Percentiles rank a stretch among this genome's conserved stretches.
Conservation (phyloP, 805 yeast genomes). For the Zygoascus bituminiphila region DNA sequence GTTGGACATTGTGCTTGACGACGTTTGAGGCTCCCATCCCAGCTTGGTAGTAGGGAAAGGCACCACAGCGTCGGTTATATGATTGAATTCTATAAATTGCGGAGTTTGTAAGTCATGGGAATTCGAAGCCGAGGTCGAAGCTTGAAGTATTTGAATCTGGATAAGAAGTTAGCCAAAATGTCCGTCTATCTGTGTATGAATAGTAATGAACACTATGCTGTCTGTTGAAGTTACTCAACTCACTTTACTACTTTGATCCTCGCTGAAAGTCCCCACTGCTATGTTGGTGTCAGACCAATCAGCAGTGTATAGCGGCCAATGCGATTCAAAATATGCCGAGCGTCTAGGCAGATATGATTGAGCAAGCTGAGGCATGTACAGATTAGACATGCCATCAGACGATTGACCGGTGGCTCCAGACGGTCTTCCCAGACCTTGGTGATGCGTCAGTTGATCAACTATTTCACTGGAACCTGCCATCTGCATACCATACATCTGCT, state of each 20-base stretch:
- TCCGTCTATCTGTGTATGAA: neutral
- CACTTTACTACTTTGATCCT: constrained; percentile 62
- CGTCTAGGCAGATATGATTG: constrained; percentile 20
- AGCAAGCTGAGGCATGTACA: neutral
- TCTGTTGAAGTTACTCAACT: constrained; percentile 4
- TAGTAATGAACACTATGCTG: neutral
- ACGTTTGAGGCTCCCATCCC: constrained; percentile 58
- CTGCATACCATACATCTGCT: neutral
- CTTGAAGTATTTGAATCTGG: neutral
- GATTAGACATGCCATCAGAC: neutral
- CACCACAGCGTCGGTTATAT: constrained; percentile 44
- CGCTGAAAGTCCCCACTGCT: constrained; percentile 72
- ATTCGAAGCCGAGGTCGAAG: neutral
- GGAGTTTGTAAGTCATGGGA: constrained; percentile 7
- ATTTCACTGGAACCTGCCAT: too few species aligned
- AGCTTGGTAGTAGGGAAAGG: constrained; percentile 64
- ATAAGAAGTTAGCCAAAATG: neutral
- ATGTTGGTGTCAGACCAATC: constrained; percentile 46
- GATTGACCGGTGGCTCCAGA: neutral
- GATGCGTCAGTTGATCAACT: too few species aligned
- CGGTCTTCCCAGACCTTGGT: too few species aligned
- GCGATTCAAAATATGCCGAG: constrained; percentile 39
- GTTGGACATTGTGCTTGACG: constrained; percentile 18
- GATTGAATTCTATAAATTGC: constrained; percentile 32
- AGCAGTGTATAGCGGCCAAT: constrained; percentile 42